Conservation (phyloP, 2,329 filamentous ascomycete genomes). For the Ceratocystis lukuohia region DNA sequence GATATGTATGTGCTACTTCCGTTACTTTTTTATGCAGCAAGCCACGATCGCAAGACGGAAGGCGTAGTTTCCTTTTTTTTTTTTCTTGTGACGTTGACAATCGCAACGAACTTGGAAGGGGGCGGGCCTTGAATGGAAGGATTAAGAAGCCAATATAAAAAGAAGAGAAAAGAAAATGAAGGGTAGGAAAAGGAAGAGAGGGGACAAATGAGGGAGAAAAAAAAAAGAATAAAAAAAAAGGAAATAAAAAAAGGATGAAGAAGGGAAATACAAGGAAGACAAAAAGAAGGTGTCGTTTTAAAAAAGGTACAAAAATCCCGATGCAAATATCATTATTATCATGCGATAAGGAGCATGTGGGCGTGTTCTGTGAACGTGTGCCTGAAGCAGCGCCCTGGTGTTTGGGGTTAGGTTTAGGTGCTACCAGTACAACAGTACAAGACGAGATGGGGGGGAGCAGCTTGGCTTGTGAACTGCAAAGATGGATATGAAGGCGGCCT, state of each 20-base stretch:
- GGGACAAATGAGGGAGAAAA: background rate
- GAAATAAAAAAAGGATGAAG: background rate
- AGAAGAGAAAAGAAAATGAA: background rate
- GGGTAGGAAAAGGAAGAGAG: background rate
- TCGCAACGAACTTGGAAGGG: background rate
- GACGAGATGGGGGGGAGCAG: background rate
- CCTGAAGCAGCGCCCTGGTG: background rate
- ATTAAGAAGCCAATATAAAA: constrained; percentile 1
- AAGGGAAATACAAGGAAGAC: background rate
- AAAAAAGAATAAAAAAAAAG: background rate
- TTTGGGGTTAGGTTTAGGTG: background rate
- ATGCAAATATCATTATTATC: constrained; percentile 7
- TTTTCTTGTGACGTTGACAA: constrained; percentile 5
- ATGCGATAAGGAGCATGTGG: constrained; percentile 3
- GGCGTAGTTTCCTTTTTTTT: constrained; percentile 4
- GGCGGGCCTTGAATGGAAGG: background rate
- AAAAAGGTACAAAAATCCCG: background rate
- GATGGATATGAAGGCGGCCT: background rate
- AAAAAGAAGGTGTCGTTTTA: constrained; percentile 3
- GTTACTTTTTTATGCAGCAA: background rate
- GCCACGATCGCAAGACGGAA: background rate
- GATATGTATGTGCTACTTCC: background rate
- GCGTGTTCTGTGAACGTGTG: background rate
- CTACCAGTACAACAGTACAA: background rate
- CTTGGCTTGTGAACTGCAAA: background rate